These are phyloP conservation scores for Ophiostoma perfectum DNA, from an alignment of 2,329 filamentous ascomycete species.

Conservation along the genomic window DNA sequence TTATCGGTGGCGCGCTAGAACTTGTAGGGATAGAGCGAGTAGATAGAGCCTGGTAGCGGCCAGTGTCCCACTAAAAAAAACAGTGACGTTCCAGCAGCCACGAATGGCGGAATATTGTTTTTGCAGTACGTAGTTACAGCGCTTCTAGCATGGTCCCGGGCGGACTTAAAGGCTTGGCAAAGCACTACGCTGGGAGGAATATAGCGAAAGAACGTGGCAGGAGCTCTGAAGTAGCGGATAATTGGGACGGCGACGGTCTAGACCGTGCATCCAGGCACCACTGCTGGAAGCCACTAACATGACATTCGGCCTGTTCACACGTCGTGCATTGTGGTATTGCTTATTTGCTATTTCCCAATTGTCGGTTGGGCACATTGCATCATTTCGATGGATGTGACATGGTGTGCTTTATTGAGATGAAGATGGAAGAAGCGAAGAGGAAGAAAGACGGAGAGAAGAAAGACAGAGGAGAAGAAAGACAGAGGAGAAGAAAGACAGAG, in stretches of 20 bases:
- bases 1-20: neutral
- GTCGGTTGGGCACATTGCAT: neutral
- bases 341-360: neutral
- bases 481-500: neutral
- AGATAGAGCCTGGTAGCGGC: neutral
- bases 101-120: slow-evolving; percentile 4
- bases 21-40: neutral
- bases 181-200: neutral
- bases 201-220: neutral
- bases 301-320: neutral
- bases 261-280: neutral
- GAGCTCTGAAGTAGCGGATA: neutral
- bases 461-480: neutral
- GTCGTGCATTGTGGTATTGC: neutral
- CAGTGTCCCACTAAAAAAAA: neutral
- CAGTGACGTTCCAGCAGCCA: neutral
- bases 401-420: neutral
- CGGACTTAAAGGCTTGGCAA: slow-evolving; percentile 4
- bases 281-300: neutral
- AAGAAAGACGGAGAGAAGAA: neutral
- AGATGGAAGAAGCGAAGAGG: neutral
- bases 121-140: neutral
- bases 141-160: neutral
- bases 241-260: neutral
- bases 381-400: neutral